A percentile compares a stretch with the other conserved stretches of the same genome.
Evolutionary conservation across 192 early-diverging fungal genomes (phyloP).

Genomic region (Podochytrium sp.): DNA sequence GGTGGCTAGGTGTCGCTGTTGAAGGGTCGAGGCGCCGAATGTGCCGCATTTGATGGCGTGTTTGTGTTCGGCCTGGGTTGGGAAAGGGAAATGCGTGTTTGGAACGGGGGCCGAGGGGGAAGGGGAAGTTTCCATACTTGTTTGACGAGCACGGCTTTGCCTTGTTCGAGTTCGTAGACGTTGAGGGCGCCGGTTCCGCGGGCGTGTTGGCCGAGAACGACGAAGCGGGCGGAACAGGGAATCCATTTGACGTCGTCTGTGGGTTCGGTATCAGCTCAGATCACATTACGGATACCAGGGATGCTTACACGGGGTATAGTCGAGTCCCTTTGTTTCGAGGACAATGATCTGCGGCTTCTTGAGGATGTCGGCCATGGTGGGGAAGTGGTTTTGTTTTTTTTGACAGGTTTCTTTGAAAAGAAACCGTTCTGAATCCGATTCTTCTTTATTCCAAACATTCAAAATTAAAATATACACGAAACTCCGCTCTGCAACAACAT

Average conservation of each 20-base stretch:
- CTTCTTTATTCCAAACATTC: not conserved
- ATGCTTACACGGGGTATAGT: slow-evolving; percentile 36
- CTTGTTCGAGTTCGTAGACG: slow-evolving; percentile 60
- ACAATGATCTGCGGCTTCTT: slow-evolving; percentile 52
- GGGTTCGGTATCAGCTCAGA: too few relatives aligned
- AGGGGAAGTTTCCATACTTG: not conserved
- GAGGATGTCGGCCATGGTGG: slow-evolving; percentile 11
- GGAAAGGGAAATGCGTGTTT: slow-evolving; percentile 2
- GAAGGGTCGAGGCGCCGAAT: slow-evolving; percentile 56
- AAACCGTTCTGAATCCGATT: not conserved
- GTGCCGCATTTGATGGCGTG: slow-evolving; percentile 58
- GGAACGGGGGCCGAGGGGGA: not conserved
- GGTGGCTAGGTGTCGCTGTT: slow-evolving; percentile 64
- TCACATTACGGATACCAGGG: too few relatives aligned
- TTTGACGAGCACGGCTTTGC: slow-evolving; percentile 39
- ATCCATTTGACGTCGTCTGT: slow-evolving; percentile 71
- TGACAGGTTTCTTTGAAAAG: not conserved
- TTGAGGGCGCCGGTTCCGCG: slow-evolving; percentile 62
- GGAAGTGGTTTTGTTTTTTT: not conserved
- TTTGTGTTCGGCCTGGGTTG: not conserved
- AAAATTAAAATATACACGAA: not conserved
- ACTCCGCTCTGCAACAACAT: too few relatives aligned
- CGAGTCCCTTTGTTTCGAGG: slow-evolving; percentile 41
- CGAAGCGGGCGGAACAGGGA: slow-evolving; percentile 64
- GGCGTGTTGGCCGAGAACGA: slow-evolving; percentile 63